Conservation (phyloP, 2,329 filamentous ascomycete species). For the Aspergillus oerlinghausenensis region DNA sequence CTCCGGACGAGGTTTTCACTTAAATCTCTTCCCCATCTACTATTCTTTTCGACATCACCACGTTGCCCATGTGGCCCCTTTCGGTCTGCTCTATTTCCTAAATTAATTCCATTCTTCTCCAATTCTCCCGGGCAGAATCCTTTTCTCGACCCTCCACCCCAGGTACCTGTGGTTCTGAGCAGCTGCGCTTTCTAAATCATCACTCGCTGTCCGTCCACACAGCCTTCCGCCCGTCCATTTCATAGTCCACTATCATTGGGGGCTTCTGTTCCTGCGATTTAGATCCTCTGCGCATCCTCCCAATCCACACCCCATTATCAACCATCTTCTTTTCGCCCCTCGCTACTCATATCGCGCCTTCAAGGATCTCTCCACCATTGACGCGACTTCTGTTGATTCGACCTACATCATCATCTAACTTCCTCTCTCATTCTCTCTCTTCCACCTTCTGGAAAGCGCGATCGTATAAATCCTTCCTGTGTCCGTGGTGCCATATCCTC, state of each 20-base stretch:
- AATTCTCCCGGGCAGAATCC: constrained; percentile 10
- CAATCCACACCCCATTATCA: constrained; percentile 7
- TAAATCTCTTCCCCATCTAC: constrained; percentile 1
- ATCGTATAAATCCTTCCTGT: constrained; percentile 1
- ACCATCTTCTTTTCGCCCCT: constrained; percentile 13
- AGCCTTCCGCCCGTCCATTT: neutral
- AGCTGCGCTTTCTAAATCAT: neutral
- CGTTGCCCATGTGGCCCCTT: constrained; percentile 16
- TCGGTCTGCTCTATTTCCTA: constrained; percentile 5
- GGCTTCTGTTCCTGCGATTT: constrained; percentile 8
- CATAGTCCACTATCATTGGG: constrained; percentile 10
- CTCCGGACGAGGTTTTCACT: neutral
- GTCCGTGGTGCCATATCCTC: neutral
- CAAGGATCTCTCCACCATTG: constrained; percentile 9
- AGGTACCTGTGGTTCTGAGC: neutral
- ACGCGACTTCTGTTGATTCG: neutral
- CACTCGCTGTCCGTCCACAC: constrained; percentile 2
- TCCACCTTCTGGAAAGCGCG: no score
- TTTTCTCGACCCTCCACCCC: neutral
- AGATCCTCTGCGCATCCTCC: constrained; percentile 3
- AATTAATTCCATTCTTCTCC: constrained; percentile 10
- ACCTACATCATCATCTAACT: neutral
- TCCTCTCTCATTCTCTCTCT: neutral
- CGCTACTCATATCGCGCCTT: constrained; percentile 9
- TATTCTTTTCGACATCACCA: constrained; percentile 15